Base-by-base conservation (phyloP, 352 stramenopile genomes). In the Pythium insidiosum region DNA sequence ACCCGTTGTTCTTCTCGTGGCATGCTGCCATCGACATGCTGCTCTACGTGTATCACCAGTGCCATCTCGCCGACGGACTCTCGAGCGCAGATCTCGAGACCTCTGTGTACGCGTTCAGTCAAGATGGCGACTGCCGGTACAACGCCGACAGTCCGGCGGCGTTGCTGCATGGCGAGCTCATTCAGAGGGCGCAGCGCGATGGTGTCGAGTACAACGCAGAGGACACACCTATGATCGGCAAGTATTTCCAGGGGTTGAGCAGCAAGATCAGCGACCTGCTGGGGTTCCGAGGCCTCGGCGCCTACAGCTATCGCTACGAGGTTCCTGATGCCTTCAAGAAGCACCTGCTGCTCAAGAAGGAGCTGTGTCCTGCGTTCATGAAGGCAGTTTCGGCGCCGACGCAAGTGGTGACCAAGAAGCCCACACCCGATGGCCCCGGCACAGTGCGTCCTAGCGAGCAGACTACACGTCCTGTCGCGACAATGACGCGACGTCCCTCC, bases 1-100 rank as follows among this genome's bases (percentile, higher is more conserved):
- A 89, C 38, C 52, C 68, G 15, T 53, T 87, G 19, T 89, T 80
- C 58, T 89, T 77, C 53, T 84, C 73, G 53, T 84, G 68, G 73
- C 70, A 84, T 47, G 28, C 63, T 22, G 50, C 72, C 2, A 50
- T 89, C 23, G 76, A 89, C 53, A 84, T 87, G 68, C 76, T 78
- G 50, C 43, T 78, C 30, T 56, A 76, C 37, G 66, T 77, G 47
- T 85, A 82, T 56, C 69, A 83, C 39, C 38, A 82, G 54, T 89
- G 76, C 58, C 68, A 65, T 28, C 55, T 87, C 31, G 67, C 63
- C 12, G 63, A 70, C 11, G 63, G 53, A 4, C 40, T 85, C 5
- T 73, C 69, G 12, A 60, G 70, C 36, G 44, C 62, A 5, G 58
- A 79, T 44, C 50, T 77, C 28, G 33, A 68, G 35, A 60, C 57